phyloP scores from a whole-genome alignment of 768 basidiomycete genomes.

The Tulasnella sp. region DNA sequence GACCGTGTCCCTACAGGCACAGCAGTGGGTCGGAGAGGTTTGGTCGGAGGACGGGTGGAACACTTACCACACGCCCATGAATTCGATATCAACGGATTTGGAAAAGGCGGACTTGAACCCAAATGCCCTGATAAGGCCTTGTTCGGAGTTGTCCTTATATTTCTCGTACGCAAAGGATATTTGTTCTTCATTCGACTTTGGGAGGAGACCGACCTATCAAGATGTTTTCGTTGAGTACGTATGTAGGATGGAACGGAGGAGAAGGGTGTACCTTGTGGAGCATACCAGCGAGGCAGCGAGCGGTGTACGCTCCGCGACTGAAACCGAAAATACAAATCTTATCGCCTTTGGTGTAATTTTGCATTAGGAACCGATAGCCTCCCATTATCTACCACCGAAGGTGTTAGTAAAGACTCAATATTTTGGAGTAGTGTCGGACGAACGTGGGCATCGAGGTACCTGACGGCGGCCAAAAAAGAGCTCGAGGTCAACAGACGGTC shows the following conservation, averaged over 20 bases:
- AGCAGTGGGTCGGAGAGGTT: background rate
- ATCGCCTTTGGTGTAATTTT: constrained; percentile 22
- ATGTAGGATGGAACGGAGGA: background rate
- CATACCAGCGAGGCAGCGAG: constrained; percentile 25
- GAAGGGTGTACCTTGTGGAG: constrained; percentile 41
- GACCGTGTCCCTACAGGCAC: constrained; percentile 21
- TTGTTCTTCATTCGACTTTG: constrained; percentile 12
- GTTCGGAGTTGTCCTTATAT: constrained; percentile 4
- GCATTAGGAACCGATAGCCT: constrained; percentile 17
- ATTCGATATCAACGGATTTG: constrained; percentile 19
- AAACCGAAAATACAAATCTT: constrained; percentile 30
- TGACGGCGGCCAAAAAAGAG: constrained; percentile 23
- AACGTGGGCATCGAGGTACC: constrained; percentile 56
- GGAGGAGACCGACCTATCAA: constrained; percentile 27
- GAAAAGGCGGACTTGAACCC: constrained; percentile 22
- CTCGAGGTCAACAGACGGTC: background rate
- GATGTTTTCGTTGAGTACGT: background rate
- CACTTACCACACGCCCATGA: constrained; percentile 21
- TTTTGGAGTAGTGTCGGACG: background rate
- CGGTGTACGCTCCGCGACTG: constrained; percentile 25
- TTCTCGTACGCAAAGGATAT: constrained; percentile 8
- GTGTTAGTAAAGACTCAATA: background rate
- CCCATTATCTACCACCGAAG: background rate
- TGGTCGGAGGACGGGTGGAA: background rate
- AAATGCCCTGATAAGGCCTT: constrained; percentile 10